These are phyloP conservation scores for Dendrobium officinale DNA, from an alignment of 106 monocot species.

Conservation along the genomic window DNA sequence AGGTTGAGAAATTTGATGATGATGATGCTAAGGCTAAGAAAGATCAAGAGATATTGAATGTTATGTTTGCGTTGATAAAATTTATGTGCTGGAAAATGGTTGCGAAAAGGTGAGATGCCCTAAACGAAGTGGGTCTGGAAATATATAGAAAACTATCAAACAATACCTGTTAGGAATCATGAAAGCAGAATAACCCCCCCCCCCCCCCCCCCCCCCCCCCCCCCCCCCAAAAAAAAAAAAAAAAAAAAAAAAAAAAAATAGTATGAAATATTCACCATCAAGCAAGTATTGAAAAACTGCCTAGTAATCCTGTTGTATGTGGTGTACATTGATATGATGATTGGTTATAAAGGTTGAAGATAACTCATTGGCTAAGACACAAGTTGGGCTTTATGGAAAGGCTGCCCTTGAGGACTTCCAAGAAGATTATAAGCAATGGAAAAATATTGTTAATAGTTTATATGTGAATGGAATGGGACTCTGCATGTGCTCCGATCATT, in stretches of 20 bases:
- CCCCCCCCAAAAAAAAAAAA: too few species aligned
- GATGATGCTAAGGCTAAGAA: slow-evolving; percentile 18
- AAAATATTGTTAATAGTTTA: slow-evolving; percentile 53
- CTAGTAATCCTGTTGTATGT: slow-evolving; percentile 27
- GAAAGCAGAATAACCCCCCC: slow-evolving; percentile 35
- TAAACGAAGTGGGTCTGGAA: slow-evolving; percentile 63
- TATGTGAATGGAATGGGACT: slow-evolving; percentile 59
- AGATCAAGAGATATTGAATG: slow-evolving; percentile 18
- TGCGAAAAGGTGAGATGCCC: slow-evolving; percentile 34
- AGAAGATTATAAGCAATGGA: slow-evolving; percentile 75
- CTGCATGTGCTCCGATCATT: too few species aligned
- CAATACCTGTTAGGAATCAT: slow-evolving; percentile 67
- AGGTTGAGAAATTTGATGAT: slow-evolving; percentile 16
- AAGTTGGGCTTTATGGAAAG: slow-evolving; percentile 79
- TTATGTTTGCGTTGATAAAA: slow-evolving; percentile 68
- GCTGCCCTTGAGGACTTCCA: slow-evolving; percentile 67
- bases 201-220: too few species aligned
- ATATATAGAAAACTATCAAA: slow-evolving; percentile 68
- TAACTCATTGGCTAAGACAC: slow-evolving; percentile 67
- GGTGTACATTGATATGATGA: slow-evolving; percentile 70
- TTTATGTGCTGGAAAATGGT: slow-evolving; percentile 88
- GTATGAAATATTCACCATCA: too few species aligned
- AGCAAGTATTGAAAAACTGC: too few species aligned
- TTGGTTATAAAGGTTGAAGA: slow-evolving; percentile 66
- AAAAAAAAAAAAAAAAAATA: too few species aligned